Conservation (phyloP, 495 filamentous ascomycete species). For the Chlorociboria aeruginascens region DNA sequence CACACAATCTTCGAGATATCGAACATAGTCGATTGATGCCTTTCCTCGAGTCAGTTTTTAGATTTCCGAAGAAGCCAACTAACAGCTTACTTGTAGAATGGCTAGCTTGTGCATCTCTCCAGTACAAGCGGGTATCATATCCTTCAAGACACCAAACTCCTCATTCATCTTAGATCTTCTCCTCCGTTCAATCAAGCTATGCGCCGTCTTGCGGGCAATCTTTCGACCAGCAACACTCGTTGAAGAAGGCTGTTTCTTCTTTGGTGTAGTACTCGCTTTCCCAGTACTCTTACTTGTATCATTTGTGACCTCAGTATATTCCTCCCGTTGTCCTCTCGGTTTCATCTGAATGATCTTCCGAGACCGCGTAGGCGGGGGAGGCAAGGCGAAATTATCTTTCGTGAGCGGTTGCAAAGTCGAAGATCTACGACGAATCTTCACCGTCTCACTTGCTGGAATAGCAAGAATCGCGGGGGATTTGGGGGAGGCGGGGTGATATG, state of each 20-base stretch:
- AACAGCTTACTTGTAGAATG: slow-evolving; percentile 67
- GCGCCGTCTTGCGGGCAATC: slow-evolving; percentile 91
- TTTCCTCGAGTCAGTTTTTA: slow-evolving; percentile 19
- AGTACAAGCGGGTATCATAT: slow-evolving; percentile 87
- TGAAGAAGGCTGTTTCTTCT: slow-evolving; percentile 57
- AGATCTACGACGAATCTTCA: slow-evolving; percentile 46
- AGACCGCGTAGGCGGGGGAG: slow-evolving; percentile 82
- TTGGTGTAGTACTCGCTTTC: slow-evolving; percentile 33
- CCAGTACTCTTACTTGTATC: slow-evolving; percentile 14
- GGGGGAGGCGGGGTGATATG: slow-evolving; percentile 44
- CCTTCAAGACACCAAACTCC: slow-evolving; percentile 86
- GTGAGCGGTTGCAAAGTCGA: slow-evolving; percentile 38
- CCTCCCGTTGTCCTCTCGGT: slow-evolving; percentile 36
- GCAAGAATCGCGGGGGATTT: slow-evolving; percentile 46
- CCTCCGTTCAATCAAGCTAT: slow-evolving; percentile 86
- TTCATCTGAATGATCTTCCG: slow-evolving; percentile 99
- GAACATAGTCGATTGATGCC: slow-evolving; percentile 95
- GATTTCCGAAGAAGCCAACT: not conserved
- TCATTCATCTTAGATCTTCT: slow-evolving; percentile 98
- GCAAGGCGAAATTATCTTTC: slow-evolving; percentile 60
- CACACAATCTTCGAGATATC: slow-evolving; percentile 87
- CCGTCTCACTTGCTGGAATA: slow-evolving; percentile 37
- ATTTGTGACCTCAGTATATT: slow-evolving; percentile 10
- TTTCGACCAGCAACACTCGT: slow-evolving; percentile 78
- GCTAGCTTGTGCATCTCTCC: slow-evolving; percentile 97